Percentiles rank a stretch among this genome's conserved stretches.
These are phyloP conservation scores for Teratosphaeria destructans DNA, from an alignment of 2,329 filamentous ascomycete species.

Conservation along the genomic window DNA sequence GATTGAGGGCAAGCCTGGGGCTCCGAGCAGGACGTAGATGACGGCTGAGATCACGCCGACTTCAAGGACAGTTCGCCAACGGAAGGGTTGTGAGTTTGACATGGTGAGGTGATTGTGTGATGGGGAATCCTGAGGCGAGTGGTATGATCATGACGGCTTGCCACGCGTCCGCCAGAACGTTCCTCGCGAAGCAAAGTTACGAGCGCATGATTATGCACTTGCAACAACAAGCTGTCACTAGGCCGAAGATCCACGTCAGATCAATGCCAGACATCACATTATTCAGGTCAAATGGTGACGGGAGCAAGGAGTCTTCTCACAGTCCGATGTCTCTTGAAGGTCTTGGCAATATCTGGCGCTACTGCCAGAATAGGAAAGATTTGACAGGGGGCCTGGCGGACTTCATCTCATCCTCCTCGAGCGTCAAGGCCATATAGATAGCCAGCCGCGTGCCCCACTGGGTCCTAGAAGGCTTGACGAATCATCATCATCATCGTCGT, in stretches of 20 bases:
- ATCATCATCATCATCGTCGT: too few relatives aligned
- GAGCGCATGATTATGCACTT: not conserved
- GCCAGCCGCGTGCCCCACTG: too few relatives aligned
- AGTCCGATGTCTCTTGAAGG: not conserved
- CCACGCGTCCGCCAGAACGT: not conserved
- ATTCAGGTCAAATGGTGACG: too few relatives aligned
- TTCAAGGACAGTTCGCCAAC: slow-evolving; percentile 23
- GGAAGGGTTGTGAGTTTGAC: slow-evolving; percentile 5
- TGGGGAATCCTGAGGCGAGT: not conserved
- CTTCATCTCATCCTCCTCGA: not conserved
- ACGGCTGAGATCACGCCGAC: slow-evolving; percentile 20
- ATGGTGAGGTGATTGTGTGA: not conserved
- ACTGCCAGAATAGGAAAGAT: not conserved
- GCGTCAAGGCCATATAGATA: too few relatives aligned
- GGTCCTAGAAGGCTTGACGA: too few relatives aligned
- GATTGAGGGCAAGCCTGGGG: slow-evolving; percentile 13
- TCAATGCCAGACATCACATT: too few relatives aligned
- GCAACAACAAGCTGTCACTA: too few relatives aligned
- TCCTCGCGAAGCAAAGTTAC: not conserved
- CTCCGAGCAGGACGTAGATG: slow-evolving; percentile 24
- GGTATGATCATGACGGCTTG: not conserved
- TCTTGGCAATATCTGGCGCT: not conserved
- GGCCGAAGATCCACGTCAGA: too few relatives aligned
- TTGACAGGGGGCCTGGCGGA: not conserved
- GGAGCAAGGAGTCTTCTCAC: too few relatives aligned